A percentile compares a stretch with the other conserved stretches of the same genome.
phyloP scores from a whole-genome alignment of 345 rosid genomes.

The Litchi chinensis region DNA sequence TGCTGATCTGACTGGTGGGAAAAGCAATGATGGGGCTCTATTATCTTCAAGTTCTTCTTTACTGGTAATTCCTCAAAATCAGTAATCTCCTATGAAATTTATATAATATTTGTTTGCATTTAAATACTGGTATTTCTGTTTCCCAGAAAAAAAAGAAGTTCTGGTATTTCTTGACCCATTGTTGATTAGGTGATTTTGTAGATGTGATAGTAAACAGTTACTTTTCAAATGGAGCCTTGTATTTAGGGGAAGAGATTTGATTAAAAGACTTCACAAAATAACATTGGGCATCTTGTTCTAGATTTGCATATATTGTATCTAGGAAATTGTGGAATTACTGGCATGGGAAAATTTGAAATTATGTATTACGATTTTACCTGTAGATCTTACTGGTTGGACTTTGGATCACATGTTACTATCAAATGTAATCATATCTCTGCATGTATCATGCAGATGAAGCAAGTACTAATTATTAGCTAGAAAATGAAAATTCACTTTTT shows the following conservation, averaged over 20 bases:
- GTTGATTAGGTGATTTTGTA: neutral
- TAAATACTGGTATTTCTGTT: neutral
- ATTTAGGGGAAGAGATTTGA: neutral
- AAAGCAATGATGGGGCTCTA: constrained; percentile 41
- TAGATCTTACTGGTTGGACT: neutral
- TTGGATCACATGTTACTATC: neutral
- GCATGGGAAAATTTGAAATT: neutral
- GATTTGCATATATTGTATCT: too few relatives aligned
- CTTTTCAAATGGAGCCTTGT: neutral
- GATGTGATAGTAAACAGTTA: neutral
- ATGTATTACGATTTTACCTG: neutral
- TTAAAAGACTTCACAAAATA: neutral
- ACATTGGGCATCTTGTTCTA: neutral
- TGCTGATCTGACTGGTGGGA: constrained; percentile 44
- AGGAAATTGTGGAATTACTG: too few relatives aligned
- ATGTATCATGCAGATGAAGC: neutral
- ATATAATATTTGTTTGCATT: neutral
- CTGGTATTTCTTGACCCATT: neutral
- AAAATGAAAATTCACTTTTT: too few relatives aligned
- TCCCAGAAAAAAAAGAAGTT: too few relatives aligned
- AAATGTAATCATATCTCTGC: neutral
- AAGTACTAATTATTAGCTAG: neutral
- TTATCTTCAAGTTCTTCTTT: constrained; percentile 47
- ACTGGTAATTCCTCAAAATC: constrained; percentile 38
- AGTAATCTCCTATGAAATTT: constrained; percentile 4